phyloP scores from a whole-genome alignment of 805 yeast species.

The Starmerella vitae region DNA sequence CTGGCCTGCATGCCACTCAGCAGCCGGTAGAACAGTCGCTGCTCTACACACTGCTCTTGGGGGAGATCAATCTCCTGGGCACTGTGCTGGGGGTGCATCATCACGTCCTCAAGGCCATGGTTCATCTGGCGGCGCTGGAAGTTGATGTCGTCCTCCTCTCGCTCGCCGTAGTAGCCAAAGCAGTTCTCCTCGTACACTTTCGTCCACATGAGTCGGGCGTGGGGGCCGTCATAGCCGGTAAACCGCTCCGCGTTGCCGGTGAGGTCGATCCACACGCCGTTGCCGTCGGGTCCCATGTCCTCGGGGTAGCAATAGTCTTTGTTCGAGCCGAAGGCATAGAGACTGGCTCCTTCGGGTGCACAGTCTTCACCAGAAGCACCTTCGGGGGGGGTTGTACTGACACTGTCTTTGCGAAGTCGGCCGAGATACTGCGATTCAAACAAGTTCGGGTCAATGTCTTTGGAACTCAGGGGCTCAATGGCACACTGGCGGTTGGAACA shows the following conservation, averaged over 20 bases:
- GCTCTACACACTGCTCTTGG: conserved; percentile 60
- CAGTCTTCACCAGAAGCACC: conserved; percentile 16
- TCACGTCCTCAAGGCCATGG: conserved; percentile 7
- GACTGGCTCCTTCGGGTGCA: conserved; percentile 16
- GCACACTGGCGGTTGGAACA: conserved; percentile 85
- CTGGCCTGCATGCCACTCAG: conserved; percentile 93
- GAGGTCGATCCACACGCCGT: conserved; percentile 65
- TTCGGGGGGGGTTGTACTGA: conserved; percentile 22
- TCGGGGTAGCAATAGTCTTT: conserved; percentile 32
- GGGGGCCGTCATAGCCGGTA: conserved; percentile 91
- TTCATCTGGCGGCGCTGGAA: neutral
- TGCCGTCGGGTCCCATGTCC: conserved; percentile 27
- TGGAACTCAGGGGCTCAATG: conserved; percentile 60
- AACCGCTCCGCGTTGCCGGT: conserved; percentile 86
- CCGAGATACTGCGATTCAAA: conserved; percentile 68
- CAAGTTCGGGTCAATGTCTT: conserved; percentile 51
- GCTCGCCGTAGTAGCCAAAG: conserved; percentile 38
- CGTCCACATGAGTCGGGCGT: conserved; percentile 83
- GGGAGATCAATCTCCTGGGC: conserved; percentile 14
- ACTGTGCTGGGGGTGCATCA: conserved; percentile 19
- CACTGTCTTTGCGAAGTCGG: conserved; percentile 30
- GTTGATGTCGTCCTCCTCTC: neutral
- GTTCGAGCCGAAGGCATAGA: conserved; percentile 9
- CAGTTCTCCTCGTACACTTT: conserved; percentile 88
- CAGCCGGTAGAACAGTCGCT: conserved; percentile 72